Conservation (phyloP, 75 land plant species). For the Sequoiadendron giganteum region DNA sequence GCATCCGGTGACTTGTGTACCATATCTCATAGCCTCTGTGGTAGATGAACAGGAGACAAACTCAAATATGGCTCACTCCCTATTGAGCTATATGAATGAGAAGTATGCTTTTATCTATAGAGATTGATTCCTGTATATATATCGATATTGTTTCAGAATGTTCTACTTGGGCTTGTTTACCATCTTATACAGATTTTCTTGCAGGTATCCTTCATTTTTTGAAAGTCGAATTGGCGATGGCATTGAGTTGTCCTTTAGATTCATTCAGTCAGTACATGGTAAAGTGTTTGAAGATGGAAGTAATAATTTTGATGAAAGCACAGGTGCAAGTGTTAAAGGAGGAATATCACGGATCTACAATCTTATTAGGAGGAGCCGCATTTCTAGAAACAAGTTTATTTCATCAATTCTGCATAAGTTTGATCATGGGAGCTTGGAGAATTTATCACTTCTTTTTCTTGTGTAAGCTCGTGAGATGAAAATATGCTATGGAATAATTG, state of each 20-base stretch:
- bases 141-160: background rate
- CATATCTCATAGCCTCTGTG: slow-evolving; percentile 92
- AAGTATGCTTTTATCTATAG: slow-evolving; percentile 47
- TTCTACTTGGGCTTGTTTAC: background rate
- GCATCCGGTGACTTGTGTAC: slow-evolving; percentile 99
- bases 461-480: slow-evolving; percentile 57
- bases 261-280: slow-evolving; percentile 43
- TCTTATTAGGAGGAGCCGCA: slow-evolving; percentile 76
- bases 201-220: slow-evolving; percentile 94
- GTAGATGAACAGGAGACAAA: slow-evolving; percentile 85
- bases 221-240: slow-evolving; percentile 99
- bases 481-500: background rate
- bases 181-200: slow-evolving; percentile 7
- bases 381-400: slow-evolving; percentile 90
- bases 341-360: slow-evolving; percentile 91
- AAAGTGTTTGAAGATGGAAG: slow-evolving; percentile 27
- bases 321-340: slow-evolving; percentile 53
- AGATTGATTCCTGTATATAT: background rate
- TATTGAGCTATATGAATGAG: slow-evolving; percentile 90
- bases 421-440: slow-evolving; percentile 60
- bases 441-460: slow-evolving; percentile 57
- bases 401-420: slow-evolving; percentile 88
- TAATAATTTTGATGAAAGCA: slow-evolving; percentile 34
- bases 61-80: slow-evolving; percentile 88
- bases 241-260: slow-evolving; percentile 79